Evolutionary conservation across 768 basidiomycete species (phyloP), one percentile per base, ranked within the genome.

Genomic region (Lentinula guzmanii): DNA sequence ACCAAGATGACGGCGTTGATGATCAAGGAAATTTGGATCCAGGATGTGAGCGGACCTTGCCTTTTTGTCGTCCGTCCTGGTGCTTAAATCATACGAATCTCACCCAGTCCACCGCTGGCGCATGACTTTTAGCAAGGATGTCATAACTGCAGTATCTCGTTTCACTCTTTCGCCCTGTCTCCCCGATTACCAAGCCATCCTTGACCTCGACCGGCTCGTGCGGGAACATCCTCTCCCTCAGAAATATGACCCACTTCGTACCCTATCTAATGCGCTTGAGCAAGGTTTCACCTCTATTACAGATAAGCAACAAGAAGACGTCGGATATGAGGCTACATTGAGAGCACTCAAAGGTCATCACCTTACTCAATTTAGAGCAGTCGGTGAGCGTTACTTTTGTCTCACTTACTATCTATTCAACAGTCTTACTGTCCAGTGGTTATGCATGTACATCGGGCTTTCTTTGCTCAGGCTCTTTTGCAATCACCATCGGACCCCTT

Each of bases 381-480:
- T 43, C 74, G 74, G 63, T 56, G 4, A 52, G 39, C 34, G 4
- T 45, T 5, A 8, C 37, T 21, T 5, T 60, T 16, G 35, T 52
- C 5, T 60, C 33, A 18, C 61, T 59, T 33, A 24, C 16, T 21
- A 62, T 42, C 5, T 43, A 43, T 45, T 57, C 34, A 3, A 62
- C 60, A 55, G 21, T 61, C 58, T n/a, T 7, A 15, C 34, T 1
- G 39, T 54, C 35, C 52, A 81, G 80, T 76, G 42, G 76, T 81
- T 73, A 59, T 81, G 6, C 74, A 74, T 63, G 71, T 81, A 41
- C 80, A 81, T 62, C 74, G 80, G 46, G 75, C 73, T n/a, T 81
- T 75, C 68, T 81, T 81, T 59, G 77, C 77, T 0, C 76, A 78
- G 43, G 79, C 79, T 1, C 68, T 82, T 56, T 68, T 76, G 10